Conservation (phyloP, 192 early-diverging fungal species). For the Geranomyces variabilis region DNA sequence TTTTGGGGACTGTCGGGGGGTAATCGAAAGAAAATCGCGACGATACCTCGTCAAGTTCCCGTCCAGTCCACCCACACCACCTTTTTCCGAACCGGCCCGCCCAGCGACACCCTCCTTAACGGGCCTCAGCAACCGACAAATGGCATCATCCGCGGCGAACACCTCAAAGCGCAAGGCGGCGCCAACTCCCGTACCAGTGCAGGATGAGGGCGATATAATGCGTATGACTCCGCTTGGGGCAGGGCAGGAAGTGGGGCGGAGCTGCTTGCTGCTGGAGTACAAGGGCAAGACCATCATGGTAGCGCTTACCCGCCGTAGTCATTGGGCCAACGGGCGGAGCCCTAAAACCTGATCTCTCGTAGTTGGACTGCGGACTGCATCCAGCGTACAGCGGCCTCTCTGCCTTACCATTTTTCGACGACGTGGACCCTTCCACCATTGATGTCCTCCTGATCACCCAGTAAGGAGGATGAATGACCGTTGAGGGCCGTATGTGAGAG, state of each 20-base stretch:
- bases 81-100: too few species aligned
- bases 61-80: too few species aligned
- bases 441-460: constrained; percentile 94
- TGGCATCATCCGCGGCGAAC: background rate
- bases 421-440: constrained; percentile 85
- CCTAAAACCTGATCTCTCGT: background rate
- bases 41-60: too few species aligned
- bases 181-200: constrained; percentile 29
- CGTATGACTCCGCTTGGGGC: constrained; percentile 92
- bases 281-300: constrained; percentile 95
- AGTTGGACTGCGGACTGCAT: constrained; percentile 96
- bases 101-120: too few species aligned
- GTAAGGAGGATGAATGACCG: constrained; percentile 49
- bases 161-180: constrained; percentile 26
- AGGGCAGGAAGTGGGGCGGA: constrained; percentile 96
- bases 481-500: background rate
- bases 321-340: too few species aligned
- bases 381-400: constrained; percentile 89
- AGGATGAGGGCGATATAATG: constrained; percentile 76
- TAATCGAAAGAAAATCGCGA: too few species aligned
- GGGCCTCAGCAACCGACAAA: background rate
- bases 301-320: too few species aligned
- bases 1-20: too few species aligned
- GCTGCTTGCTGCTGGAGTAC: constrained; percentile 89
- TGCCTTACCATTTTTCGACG: constrained; percentile 93